Evolutionary conservation across 441 rosid species (phyloP), one percentile per base, ranked within the genome.

Genomic region (Brassica hybrid): DNA sequence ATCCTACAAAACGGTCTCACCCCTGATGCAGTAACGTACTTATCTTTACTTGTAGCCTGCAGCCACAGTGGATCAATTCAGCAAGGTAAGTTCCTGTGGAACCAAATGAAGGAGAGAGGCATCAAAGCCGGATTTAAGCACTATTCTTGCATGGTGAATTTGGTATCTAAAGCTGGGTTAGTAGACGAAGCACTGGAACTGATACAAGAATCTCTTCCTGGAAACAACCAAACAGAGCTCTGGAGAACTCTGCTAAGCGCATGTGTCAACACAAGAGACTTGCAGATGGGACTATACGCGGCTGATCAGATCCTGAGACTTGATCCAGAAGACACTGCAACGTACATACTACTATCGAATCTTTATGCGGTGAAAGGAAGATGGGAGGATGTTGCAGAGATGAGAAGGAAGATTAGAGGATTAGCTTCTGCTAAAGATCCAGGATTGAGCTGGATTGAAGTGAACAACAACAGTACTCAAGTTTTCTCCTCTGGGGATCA

Each of bases 171-270:
- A 58, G 93, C 97, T 18, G 97, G 97, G 63, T 79, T 90, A 36
- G 43, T 91, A 70, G 80, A 84, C 0, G 90, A 93, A 84, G 90
- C 96, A 30, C 81, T 82, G 77, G 81, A 83, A 67, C 76, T 91
- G 19, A 89, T 91, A 43, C 65, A 56, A 5, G 85, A 84, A 58
- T 77, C 93, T 60, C 85, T 84, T 52, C 77, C 60, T 14, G 54
- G 43, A 4, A 84, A 84, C 77, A 85, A 79, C 64, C 76, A 66
- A 9, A 34, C 78, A 68, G 96, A 91, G 77, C 83, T 95, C 14
- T 93, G 98, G 99, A 84, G 98, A 87, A 90, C 86, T 67, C 83
- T 93, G 89, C 80, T 95, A 10, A 88, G 97, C 69, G 86, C 89
- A 5, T 90, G 95, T 69, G 93, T 93, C 18, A 75, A 78, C 59